These are phyloP conservation scores for Penicillium simplicissimum DNA, from an alignment of 495 filamentous ascomycete genomes.

Conservation along the genomic window DNA sequence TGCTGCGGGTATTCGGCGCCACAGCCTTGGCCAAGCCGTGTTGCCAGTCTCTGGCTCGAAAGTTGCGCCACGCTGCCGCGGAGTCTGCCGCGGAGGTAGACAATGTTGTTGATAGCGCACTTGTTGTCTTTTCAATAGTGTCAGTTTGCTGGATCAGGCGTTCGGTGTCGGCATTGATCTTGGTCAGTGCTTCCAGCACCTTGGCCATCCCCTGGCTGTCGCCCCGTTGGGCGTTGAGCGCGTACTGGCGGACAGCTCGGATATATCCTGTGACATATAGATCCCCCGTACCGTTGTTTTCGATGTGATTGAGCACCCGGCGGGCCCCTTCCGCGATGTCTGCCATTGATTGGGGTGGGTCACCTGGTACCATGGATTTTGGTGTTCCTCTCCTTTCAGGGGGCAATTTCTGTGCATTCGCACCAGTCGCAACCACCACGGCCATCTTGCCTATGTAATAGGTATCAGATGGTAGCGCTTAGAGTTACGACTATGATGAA, in stretches of 20 bases:
- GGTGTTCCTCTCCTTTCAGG: conserved; percentile 1
- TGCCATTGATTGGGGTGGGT: not conserved
- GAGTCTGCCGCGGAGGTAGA: conserved; percentile 10
- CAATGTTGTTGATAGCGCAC: conserved; percentile 13
- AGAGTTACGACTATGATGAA: too few relatives aligned
- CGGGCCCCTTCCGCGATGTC: not conserved
- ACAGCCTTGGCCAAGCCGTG: too few relatives aligned
- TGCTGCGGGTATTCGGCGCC: too few relatives aligned
- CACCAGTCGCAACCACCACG: not conserved
- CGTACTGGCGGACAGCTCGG: conserved; percentile 18
- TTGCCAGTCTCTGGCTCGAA: too few relatives aligned
- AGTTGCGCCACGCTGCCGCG: conserved; percentile 17
- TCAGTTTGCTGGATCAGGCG: conserved; percentile 21
- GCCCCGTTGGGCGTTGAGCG: conserved; percentile 23
- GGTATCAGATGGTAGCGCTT: too few relatives aligned
- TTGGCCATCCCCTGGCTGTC: conserved; percentile 21
- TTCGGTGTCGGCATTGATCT: conserved; percentile 12
- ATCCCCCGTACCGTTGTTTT: conserved; percentile 18
- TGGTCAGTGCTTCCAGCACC: conserved; percentile 22
- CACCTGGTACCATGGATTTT: not conserved
- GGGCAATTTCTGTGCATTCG: too few relatives aligned
- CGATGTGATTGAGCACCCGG: too few relatives aligned
- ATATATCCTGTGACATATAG: conserved; percentile 22
- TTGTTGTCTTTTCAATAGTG: conserved; percentile 18
- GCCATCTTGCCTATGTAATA: too few relatives aligned